A percentile compares a stretch with the other conserved stretches of the same genome.
Evolutionary conservation across 352 stramenopile species (phyloP).

Genomic region (Pythium utonaiense): DNA sequence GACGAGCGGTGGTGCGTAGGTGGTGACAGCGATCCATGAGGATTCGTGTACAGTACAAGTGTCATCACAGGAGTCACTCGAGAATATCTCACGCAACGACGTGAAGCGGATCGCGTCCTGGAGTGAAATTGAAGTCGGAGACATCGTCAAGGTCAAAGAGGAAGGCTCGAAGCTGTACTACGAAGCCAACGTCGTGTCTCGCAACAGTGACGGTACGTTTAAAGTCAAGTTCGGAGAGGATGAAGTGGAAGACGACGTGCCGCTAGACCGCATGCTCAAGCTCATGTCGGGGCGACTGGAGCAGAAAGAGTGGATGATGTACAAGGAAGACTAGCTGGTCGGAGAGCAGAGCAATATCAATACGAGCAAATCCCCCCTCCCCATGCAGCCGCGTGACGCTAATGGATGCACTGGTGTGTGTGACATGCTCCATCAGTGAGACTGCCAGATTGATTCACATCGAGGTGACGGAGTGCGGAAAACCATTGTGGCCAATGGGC

Average conservation of each 20-base stretch:
- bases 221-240: slow-evolving; percentile 63
- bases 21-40: slow-evolving; percentile 45
- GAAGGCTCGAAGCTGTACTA: slow-evolving; percentile 55
- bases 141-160: slow-evolving; percentile 66
- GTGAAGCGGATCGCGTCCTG: slow-evolving; percentile 57
- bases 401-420: no score
- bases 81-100: slow-evolving; percentile 34
- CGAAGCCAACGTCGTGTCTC: slow-evolving; percentile 46
- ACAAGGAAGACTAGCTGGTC: slow-evolving; percentile 38
- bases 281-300: slow-evolving; percentile 64
- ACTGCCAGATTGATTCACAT: no score
- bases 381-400: no score
- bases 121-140: slow-evolving; percentile 60
- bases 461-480: no score
- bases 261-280: slow-evolving; percentile 45
- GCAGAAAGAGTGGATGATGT: slow-evolving; percentile 75
- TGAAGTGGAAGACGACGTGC: slow-evolving; percentile 50
- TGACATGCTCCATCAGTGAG: no score
- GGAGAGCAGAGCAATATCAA: not conserved
- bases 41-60: slow-evolving; percentile 53
- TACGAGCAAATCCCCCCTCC: no score
- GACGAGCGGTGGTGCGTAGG: slow-evolving; percentile 26
- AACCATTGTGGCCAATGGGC: no score
- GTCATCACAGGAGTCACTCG: slow-evolving; percentile 42
- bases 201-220: slow-evolving; percentile 54